Evolutionary conservation across 1,284 basidiomycete species (phyloP), one percentile per base, ranked within the genome.

Genomic region (Agroathelia rolfsii): DNA sequence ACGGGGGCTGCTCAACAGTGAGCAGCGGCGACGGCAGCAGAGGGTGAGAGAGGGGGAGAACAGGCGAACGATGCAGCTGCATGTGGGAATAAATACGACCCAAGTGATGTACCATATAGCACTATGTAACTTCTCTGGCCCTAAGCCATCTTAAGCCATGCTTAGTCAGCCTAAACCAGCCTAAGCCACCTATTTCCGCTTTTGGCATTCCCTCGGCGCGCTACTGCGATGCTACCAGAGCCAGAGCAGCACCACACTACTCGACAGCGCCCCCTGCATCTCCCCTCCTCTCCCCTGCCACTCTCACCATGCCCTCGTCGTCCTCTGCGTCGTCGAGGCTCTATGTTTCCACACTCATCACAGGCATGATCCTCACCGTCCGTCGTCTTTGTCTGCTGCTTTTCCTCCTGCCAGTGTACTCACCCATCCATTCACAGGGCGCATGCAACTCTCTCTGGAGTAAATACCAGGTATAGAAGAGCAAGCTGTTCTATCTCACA

Each of bases 321-420:
- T 70, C 24, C 63, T 64, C 30, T 46, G 65, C 49, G 59, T 66
- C 47, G 53, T 29, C 32, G 32, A 36, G 8, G 26, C 41, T 64
- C 38, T 64, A 61, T 42, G 49, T 74, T 35, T 65, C 69, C 30
- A 39, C 59, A 41, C 69, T 75, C 52, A 63, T 87, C 16, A 74
- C 62, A 37, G 84, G 83, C 31, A 87, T 87, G 84, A 77, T 87
- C 47, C 53, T 84, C 42, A 86, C 84, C 6, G 84, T 79, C 40
- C 19, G 64, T 52, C 11, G 11, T 14, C 3, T 9, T 12, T 25
- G 30, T 13, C 5, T 13, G 8, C 5, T 11, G 20, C 20, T 8
- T 14, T 18, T 14, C 21, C 8, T 23, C 3, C 24, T 28, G 11
- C 28, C 22, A 20, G 13, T 31, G 11, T 38, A 24, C 33, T 32